Percentiles rank a stretch among this genome's conserved stretches.
Evolutionary conservation across 495 filamentous ascomycete genomes (phyloP).

Genomic region (Hypoxylon crocopeplum): DNA sequence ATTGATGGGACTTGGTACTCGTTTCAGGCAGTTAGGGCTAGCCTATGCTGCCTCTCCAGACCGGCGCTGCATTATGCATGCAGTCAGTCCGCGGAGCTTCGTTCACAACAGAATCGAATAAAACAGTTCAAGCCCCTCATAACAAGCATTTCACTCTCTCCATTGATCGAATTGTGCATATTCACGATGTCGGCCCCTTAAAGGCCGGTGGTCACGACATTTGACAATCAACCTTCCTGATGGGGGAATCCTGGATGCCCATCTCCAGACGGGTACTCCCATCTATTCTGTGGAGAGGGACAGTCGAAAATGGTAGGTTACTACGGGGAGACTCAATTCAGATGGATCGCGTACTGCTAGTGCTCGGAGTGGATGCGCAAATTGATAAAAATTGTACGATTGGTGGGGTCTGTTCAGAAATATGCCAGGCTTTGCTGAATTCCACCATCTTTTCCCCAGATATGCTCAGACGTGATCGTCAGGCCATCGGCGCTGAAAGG

Average conservation of each 20-base stretch:
- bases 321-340: slow-evolving; percentile 5
- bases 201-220: neutral
- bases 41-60: slow-evolving; percentile 28
- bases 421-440: slow-evolving; percentile 14
- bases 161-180: slow-evolving; percentile 11
- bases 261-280: slow-evolving; percentile 23
- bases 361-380: slow-evolving; percentile 8
- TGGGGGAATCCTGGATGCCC: slow-evolving; percentile 4
- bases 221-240: slow-evolving; percentile 22
- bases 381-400: slow-evolving; percentile 5
- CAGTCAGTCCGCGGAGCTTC: slow-evolving; percentile 24
- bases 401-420: slow-evolving; percentile 16
- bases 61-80: slow-evolving; percentile 10
- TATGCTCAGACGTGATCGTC: slow-evolving; percentile 36
- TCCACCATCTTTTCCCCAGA: slow-evolving; percentile 33
- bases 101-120: slow-evolving; percentile 37
- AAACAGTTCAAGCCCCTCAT: slow-evolving; percentile 44
- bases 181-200: too few relatives aligned
- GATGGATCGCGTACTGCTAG: slow-evolving; percentile 17
- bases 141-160: slow-evolving; percentile 4
- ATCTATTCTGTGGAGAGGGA: slow-evolving; percentile 21
- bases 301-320: slow-evolving; percentile 24
- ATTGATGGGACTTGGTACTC: slow-evolving; percentile 47
- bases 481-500: slow-evolving; percentile 22
- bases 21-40: slow-evolving; percentile 35